phyloP scores from a whole-genome alignment of 495 filamentous ascomycete species.

The Jackrogersella multiformis region DNA sequence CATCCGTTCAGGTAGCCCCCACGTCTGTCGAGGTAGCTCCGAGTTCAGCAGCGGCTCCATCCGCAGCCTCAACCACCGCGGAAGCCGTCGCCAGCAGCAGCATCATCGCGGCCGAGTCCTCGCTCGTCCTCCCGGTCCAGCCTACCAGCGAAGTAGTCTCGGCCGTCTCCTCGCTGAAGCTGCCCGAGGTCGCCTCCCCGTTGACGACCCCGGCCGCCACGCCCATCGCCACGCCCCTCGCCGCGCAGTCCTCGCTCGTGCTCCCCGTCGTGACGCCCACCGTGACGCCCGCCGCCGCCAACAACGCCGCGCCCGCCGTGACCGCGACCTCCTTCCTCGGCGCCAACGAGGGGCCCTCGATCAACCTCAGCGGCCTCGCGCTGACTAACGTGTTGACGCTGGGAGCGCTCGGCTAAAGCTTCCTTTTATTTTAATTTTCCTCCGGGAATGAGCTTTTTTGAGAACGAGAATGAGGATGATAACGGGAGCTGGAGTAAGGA shows the following conservation, averaged over 20 bases:
- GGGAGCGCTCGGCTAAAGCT: slow-evolving; percentile 20
- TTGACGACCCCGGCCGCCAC: slow-evolving; percentile 2
- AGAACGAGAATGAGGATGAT: too few relatives aligned
- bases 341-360: slow-evolving; percentile 32
- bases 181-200: slow-evolving; percentile 15
- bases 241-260: slow-evolving; percentile 24
- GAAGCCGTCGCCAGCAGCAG: neutral
- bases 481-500: too few relatives aligned
- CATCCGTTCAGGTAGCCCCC: too few relatives aligned
- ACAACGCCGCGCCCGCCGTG: slow-evolving; percentile 31
- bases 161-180: neutral
- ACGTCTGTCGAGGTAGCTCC: too few relatives aligned
- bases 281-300: slow-evolving; percentile 19
- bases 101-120: neutral
- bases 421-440: too few relatives aligned
- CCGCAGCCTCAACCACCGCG: slow-evolving; percentile 19
- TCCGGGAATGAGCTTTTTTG: too few relatives aligned
- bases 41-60: neutral
- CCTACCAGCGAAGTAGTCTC: neutral
- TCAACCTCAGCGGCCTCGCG: slow-evolving; percentile 46
- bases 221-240: slow-evolving; percentile 2
- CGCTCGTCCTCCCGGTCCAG: slow-evolving; percentile 13
- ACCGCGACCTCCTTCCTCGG: slow-evolving; percentile 33
- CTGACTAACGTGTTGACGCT: slow-evolving; percentile 46
- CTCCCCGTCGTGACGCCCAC: slow-evolving; percentile 31